A percentile compares a stretch with the other conserved stretches of the same genome.
phyloP scores from a whole-genome alignment of 768 basidiomycete species.

The Mycena vulgaris region DNA sequence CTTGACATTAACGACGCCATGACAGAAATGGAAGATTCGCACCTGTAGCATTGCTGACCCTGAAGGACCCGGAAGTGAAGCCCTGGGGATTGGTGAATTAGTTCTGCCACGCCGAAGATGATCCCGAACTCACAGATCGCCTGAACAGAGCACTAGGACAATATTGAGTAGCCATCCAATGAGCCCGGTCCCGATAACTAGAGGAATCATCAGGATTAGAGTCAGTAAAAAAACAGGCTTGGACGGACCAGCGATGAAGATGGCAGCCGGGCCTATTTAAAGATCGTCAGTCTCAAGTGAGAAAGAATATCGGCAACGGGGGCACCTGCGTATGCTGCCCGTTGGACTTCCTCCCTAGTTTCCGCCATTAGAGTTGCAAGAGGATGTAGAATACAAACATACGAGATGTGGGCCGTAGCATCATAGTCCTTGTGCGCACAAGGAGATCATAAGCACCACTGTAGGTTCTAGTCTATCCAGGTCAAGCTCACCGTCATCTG shows the following conservation, averaged over 20 bases:
- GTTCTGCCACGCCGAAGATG: not conserved
- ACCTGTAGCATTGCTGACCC: constrained; percentile 83
- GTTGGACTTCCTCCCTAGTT: constrained; percentile 81
- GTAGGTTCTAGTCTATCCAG: not conserved
- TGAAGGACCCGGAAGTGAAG: constrained; percentile 77
- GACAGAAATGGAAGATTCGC: constrained; percentile 1
- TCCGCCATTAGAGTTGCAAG: constrained; percentile 21
- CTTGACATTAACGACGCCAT: not conserved
- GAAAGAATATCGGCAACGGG: not conserved
- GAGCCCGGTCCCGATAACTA: constrained; percentile 82
- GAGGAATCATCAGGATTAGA: not conserved
- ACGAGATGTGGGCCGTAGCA: constrained; percentile 88
- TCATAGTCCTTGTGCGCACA: constrained; percentile 74
- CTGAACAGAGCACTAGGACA: constrained; percentile 87
- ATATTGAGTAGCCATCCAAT: constrained; percentile 93
- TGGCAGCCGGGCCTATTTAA: constrained; percentile 45
- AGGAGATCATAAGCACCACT: constrained; percentile 1
- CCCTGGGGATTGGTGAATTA: constrained; percentile 52
- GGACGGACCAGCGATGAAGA: constrained; percentile 45
- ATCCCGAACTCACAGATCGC: constrained; percentile 69
- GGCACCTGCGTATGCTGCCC: constrained; percentile 83
- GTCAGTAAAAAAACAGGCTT: not conserved
- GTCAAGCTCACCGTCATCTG: constrained; percentile 69
- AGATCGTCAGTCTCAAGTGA: constrained; percentile 1
- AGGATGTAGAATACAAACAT: constrained; percentile 46